Evolutionary conservation across 345 rosid species (phyloP), one percentile per base, ranked within the genome.

Genomic region (Euphorbia tirucalli): DNA sequence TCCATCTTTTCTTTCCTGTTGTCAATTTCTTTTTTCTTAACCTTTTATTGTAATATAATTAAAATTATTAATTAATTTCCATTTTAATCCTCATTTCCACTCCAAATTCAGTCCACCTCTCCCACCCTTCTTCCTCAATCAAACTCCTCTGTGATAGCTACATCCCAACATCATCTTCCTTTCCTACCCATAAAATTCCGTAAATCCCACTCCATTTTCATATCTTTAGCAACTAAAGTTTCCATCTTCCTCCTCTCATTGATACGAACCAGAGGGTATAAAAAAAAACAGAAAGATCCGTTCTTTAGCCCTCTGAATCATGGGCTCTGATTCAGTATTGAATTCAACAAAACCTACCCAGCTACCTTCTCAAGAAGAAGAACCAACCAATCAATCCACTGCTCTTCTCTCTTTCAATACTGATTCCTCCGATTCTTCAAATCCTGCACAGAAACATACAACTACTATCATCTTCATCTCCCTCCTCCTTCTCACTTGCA

Each of bases 391-490:
- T 66, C 65, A 62, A 55, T 79, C 95, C 41, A 76, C 81, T 7
- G 80, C 98, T 63, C 91, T 91, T 41, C 92, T 91, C 75, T 64
- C 86, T 69, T 82, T 79, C 77, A 59, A 76, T 77, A 75, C 86
- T 0, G 86, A 81, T 59, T 56, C n/a, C n/a, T n/a, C 87, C 0
- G 77, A 66, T 5, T 57, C 76, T 14, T 71, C 80, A 21, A 28
- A 64, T 16, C 70, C 74, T 39, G 35, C 81, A 11, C 71, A 71
- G 2, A 79, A 46, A 27, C 69, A 71, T 77, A 44, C 81, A 71
- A 80, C 75, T 31, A 81, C 82, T 49, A 68, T 86, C 76, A 1
- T 87, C 77, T 80, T 91, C 85, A 65, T 81, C 65, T 69, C 90
- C 61, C 88, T 90, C 46, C 65, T 85, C 52, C 74, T 86, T 59